Base-by-base conservation (phyloP, 2,329 filamentous ascomycete genomes). In the Aspergillus sp. region DNA sequence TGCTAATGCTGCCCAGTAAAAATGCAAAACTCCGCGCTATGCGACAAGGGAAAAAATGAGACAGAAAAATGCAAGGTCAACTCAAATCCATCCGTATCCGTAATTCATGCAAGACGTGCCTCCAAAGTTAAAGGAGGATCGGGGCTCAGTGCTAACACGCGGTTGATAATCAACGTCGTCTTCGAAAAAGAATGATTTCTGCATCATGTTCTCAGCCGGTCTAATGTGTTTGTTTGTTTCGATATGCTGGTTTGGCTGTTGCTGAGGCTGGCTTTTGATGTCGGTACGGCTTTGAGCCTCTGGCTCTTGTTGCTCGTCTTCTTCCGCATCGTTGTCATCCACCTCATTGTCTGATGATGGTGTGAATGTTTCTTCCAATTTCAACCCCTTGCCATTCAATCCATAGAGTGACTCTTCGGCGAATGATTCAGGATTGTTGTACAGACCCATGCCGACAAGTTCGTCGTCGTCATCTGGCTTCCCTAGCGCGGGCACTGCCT, bases 371-470 rank as follows among this genome's bases (percentile, higher is more conserved):
- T 93, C 91, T 76, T 94, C 91, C 3, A 95, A 80, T 74, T 93
- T 94, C 67, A 94, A 79, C 0, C 91, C 91, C 75, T 92, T 91
- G 60, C 91, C 90, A 19, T 80, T 74, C 7, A 84, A 78, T 25
- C 84, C 84, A 51, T 88, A 76, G 19, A 91, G 74, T 74, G 76
- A 87, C 83, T 77, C 85, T 82, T 75, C 86, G 79, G 58, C 85
- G 73, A 54, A 82, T 78, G 31, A 85, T 59, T 88, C 89, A 0
- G 90, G 90, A 4, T 85, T 80, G 69, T 92, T 91, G 74, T 95
- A 95, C 0, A 95, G 84, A 0, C 91, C 91, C 85, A 95, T 89
- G 22, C 91, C 91, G n/a, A 93, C 84, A 1, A 94, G 82, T 62
- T 92, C 89, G 70, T 93, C 90, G 43, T 87, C 89, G 15, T 84